These are phyloP conservation scores for Agaricus blazei DNA, from an alignment of 768 basidiomycete species.

Conservation along the genomic window DNA sequence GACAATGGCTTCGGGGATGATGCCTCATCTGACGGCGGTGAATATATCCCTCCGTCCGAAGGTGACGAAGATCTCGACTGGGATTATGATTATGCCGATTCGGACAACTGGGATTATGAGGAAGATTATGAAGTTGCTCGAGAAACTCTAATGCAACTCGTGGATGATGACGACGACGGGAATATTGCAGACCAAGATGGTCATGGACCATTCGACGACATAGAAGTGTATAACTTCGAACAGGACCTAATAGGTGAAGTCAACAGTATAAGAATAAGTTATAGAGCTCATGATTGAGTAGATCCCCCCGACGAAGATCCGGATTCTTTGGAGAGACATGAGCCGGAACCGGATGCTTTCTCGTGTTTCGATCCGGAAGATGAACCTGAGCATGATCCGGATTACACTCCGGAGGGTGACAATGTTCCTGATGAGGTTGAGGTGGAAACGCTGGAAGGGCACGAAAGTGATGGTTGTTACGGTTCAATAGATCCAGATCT, in stretches of 20 bases:
- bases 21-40: conserved; percentile 64
- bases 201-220: neutral
- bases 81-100: conserved; percentile 26
- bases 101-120: conserved; percentile 12
- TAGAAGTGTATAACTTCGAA: neutral
- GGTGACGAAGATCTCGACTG: conserved; percentile 50
- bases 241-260: neutral
- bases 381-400: neutral
- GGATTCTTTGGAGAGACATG: neutral
- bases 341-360: neutral
- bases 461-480: conserved; percentile 12
- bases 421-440: conserved; percentile 15
- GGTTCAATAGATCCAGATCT: conserved; percentile 14
- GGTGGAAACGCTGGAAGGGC: neutral
- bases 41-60: conserved; percentile 54
- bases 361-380: neutral
- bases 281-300: neutral
- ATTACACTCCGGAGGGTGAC: conserved; percentile 4
- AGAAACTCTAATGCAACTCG: conserved; percentile 16
- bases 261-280: neutral
- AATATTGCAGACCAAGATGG: conserved; percentile 15
- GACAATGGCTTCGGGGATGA: conserved; percentile 38
- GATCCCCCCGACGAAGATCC: no score
- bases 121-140: conserved; percentile 9
- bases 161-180: conserved; percentile 13